These are phyloP conservation scores for Pisolithus microcarpus DNA, from an alignment of 768 basidiomycete genomes.

Conservation along the genomic window DNA sequence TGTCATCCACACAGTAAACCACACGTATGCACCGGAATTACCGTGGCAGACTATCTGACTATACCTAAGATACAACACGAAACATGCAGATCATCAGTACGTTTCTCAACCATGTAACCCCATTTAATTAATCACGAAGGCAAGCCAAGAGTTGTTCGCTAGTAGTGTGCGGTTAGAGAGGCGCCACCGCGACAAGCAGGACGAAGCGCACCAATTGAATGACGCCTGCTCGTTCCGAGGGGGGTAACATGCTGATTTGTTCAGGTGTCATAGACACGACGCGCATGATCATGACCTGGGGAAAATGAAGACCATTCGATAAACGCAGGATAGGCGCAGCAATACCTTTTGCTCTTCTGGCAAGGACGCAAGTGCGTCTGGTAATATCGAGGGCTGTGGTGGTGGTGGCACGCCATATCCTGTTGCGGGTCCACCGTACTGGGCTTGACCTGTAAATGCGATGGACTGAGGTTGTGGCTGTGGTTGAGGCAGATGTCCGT, in stretches of 20 bases:
- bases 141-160: constrained; percentile 27
- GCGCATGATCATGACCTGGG: background rate
- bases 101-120: too few species aligned
- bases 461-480: background rate
- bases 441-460: constrained; percentile 1
- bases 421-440: constrained; percentile 7
- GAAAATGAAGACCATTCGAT: too few species aligned
- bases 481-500: constrained; percentile 21
- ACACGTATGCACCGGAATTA: too few species aligned
- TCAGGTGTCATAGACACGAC: constrained; percentile 52
- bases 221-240: constrained; percentile 59
- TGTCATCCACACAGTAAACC: too few species aligned
- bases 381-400: constrained; percentile 19
- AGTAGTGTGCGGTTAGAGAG: constrained; percentile 10
- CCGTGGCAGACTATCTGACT: too few species aligned
- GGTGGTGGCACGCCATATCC: background rate
- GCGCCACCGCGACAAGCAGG: constrained; percentile 4
- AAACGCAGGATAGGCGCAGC: too few species aligned
- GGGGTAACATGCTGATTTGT: constrained; percentile 63
- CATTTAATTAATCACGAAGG: constrained; percentile 13
- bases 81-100: too few species aligned
- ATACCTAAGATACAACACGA: too few species aligned
- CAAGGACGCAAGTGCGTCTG: constrained; percentile 50
- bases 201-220: constrained; percentile 58
- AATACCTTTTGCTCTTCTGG: constrained; percentile 64